Evolutionary conservation across 441 rosid species (phyloP), one percentile per base, ranked within the genome.

Genomic region (Bocquillonia castaneifolia): DNA sequence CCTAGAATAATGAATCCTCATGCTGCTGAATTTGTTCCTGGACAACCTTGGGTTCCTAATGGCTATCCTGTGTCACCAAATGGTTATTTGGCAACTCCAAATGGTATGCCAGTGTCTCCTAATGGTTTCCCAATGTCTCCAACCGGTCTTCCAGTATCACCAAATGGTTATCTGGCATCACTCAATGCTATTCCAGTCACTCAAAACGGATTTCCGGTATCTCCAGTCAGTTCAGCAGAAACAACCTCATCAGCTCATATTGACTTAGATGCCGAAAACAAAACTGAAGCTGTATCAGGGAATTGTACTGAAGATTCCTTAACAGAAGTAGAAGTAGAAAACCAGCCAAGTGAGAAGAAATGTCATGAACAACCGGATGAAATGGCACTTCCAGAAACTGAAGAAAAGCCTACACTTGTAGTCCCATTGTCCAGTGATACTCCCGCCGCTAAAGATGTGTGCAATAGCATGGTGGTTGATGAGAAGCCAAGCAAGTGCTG

Each of bases 11-110:
- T 82, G 94, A 86, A 86, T 58, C 91, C 90, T 15, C 81, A 83
- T 68, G 94, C 91, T 34, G 87, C 85, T 6, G 90, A 81, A 76
- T 88, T 82, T 64, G 76, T 85, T 18, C 90, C 92, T 29, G 78
- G 92, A 69, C 97, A 86, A 77, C 90, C 96, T 68, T 95, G 99
- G 99, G 78, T 88, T 69, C 78, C 88, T 40, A 86, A 87, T 74
- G 94, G 89, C 61, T 89, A 85, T 78, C 85, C 89, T n/a, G 77
- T 88, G 66, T 80, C 90, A 53, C 87, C 87, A 63, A 87, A 84
- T 74, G 87, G 93, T 53, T 86, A 69, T 71, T 40, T 83, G 68
- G 73, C 82, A 39, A 74, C 90, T 1, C 70, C 91, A 28, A 85
- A 81, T 76, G 91, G 90, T 39, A 54, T 78, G 67, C 90, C 86